Evolutionary conservation across 495 filamentous ascomycete genomes (phyloP).

Genomic region (Delitschia confertaspora): DNA sequence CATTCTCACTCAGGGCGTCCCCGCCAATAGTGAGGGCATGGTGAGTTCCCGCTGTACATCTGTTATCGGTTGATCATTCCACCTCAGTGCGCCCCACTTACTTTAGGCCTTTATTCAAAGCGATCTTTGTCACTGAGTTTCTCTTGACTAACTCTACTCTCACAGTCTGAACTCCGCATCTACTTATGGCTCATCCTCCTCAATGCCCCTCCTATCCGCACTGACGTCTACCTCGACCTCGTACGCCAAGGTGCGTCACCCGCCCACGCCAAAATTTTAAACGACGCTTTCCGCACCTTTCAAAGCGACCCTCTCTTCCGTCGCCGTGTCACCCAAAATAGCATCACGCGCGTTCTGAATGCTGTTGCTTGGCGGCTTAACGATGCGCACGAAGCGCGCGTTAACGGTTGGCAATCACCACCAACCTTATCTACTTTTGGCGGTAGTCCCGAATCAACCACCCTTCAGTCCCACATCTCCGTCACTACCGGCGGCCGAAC

Average conservation of each 20-base stretch:
- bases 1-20: slow-evolving; percentile 69
- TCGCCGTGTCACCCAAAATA: slow-evolving; percentile 87
- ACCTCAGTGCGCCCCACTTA: no score
- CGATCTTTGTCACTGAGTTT: no score
- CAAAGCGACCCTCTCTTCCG: slow-evolving; percentile 94
- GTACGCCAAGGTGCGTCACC: slow-evolving; percentile 89
- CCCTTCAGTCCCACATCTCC: slow-evolving; percentile 29
- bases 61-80: no score
- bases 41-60: slow-evolving; percentile 45
- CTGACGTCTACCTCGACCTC: slow-evolving; percentile 79
- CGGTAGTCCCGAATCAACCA: slow-evolving; percentile 28
- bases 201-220: slow-evolving; percentile 69
- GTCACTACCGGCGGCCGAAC: slow-evolving; percentile 21
- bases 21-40: slow-evolving; percentile 84
- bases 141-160: slow-evolving; percentile 7
- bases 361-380: slow-evolving; percentile 89
- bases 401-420: slow-evolving; percentile 37
- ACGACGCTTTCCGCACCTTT: slow-evolving; percentile 94
- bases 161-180: slow-evolving; percentile 80
- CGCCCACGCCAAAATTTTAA: slow-evolving; percentile 92
- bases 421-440: slow-evolving; percentile 34
- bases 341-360: slow-evolving; percentile 90
- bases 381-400: slow-evolving; percentile 54
- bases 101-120: no score
- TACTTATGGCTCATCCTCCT: slow-evolving; percentile 94